Evolutionary conservation across 306 rosid genomes (phyloP).

Genomic region (Dicorynia guianensis): DNA sequence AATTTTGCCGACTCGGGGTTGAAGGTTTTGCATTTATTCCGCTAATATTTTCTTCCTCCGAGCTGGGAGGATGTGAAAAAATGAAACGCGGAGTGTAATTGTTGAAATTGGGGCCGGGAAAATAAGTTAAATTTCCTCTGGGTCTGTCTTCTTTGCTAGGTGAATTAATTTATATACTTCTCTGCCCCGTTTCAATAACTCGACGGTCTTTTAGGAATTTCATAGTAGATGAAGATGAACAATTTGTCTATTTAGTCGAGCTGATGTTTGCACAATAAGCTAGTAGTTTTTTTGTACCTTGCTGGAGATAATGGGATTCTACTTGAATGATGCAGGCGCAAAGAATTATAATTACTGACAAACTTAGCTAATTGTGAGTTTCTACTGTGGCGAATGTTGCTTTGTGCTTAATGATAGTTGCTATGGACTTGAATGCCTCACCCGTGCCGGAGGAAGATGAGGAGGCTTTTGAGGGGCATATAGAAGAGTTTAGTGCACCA

Average conservation of each 20-base stretch:
- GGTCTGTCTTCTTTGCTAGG: not conserved
- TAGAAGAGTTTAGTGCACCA: constrained; percentile 61
- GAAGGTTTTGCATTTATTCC: constrained; percentile 31
- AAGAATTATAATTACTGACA: constrained; percentile 14
- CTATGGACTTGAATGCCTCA: constrained; percentile 99
- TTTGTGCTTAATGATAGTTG: constrained; percentile 80
- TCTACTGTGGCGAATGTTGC: constrained; percentile 51
- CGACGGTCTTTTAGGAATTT: constrained; percentile 19
- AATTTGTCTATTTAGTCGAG: constrained; percentile 16
- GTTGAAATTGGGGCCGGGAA: constrained; percentile 1
- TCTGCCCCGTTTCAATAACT: not conserved
- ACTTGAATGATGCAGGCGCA: constrained; percentile 45
- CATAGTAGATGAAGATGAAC: not conserved
- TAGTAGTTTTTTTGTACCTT: not conserved
- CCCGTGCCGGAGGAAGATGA: constrained; percentile 98
- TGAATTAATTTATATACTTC: not conserved
- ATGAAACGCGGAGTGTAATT: constrained; percentile 15
- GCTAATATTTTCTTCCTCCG: constrained; percentile 25
- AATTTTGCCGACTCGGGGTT: constrained; percentile 36
- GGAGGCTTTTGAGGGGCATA: constrained; percentile 70
- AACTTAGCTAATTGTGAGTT: constrained; percentile 31
- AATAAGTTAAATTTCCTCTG: constrained; percentile 14
- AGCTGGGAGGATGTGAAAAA: constrained; percentile 30
- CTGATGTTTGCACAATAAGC: constrained; percentile 5
- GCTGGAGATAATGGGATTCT: constrained; percentile 24